phyloP scores from a whole-genome alignment of 352 stramenopile species.

The Phytophthora idaei region DNA sequence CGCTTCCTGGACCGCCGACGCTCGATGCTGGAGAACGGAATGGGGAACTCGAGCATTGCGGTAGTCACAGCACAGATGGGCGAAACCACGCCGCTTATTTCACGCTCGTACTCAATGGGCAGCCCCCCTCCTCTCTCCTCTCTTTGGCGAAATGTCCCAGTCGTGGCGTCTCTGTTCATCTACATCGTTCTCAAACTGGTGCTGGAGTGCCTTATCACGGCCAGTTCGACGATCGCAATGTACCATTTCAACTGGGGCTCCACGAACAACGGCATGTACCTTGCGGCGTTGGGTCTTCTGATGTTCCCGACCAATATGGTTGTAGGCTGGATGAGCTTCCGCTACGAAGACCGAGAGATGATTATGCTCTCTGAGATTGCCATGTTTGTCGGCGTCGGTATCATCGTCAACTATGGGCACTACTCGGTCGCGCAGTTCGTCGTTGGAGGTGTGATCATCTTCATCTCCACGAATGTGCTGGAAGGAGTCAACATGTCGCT shows the following conservation, averaged over 20 bases:
- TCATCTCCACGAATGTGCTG: constrained; percentile 93
- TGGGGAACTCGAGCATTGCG: constrained; percentile 32
- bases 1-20: constrained; percentile 50
- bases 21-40: constrained; percentile 52
- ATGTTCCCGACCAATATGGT: constrained; percentile 94
- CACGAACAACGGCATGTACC: constrained; percentile 84
- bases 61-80: constrained; percentile 21
- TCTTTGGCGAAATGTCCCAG: constrained; percentile 76
- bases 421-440: constrained; percentile 92
- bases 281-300: constrained; percentile 87
- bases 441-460: constrained; percentile 88
- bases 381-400: constrained; percentile 90
- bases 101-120: constrained; percentile 22
- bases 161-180: constrained; percentile 81
- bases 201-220: constrained; percentile 89
- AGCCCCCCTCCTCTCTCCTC: constrained; percentile 51
- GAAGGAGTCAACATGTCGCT: constrained; percentile 94
- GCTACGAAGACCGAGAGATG: constrained; percentile 93
- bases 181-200: constrained; percentile 94
- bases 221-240: constrained; percentile 83
- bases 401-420: constrained; percentile 86
- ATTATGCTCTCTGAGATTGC: constrained; percentile 85
- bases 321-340: constrained; percentile 88
- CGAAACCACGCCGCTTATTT: constrained; percentile 53
- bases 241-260: constrained; percentile 92